A percentile compares a stretch with the other conserved stretches of the same genome.
Conservation (phyloP, 2,329 filamentous ascomycete species). For the Calonectria pseudoturangicola region DNA sequence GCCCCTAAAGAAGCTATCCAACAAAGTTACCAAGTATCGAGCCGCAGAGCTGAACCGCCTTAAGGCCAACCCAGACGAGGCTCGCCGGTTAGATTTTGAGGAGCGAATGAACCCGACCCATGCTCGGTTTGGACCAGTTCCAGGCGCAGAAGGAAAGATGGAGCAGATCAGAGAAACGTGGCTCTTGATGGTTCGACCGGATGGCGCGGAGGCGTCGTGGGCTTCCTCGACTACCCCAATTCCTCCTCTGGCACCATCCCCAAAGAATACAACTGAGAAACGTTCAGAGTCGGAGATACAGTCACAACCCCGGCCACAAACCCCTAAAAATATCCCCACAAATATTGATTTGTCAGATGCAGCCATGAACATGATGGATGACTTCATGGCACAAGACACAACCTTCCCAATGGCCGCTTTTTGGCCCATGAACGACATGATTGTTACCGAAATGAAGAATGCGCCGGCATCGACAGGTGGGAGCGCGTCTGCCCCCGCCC, state of each 20-base stretch:
- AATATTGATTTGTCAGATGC: slow-evolving; percentile 55
- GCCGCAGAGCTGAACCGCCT: slow-evolving; percentile 70
- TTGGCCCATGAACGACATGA: slow-evolving; percentile 52
- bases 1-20: slow-evolving; percentile 72
- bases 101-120: slow-evolving; percentile 67
- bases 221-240: slow-evolving; percentile 38
- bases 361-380: slow-evolving; percentile 55
- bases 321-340: slow-evolving; percentile 44
- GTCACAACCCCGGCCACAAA: slow-evolving; percentile 44
- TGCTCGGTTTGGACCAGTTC: slow-evolving; percentile 68
- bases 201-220: slow-evolving; percentile 46
- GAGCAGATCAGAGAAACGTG: slow-evolving; percentile 70
- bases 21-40: slow-evolving; percentile 71
- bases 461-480: slow-evolving; percentile 7
- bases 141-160: slow-evolving; percentile 67
- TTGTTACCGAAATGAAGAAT: slow-evolving; percentile 48
- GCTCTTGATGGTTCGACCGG: slow-evolving; percentile 68
- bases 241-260: slow-evolving; percentile 24
- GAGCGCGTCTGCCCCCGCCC: background rate
- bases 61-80: slow-evolving; percentile 68
- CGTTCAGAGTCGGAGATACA: slow-evolving; percentile 3
- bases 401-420: slow-evolving; percentile 46
- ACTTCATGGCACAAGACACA: slow-evolving; percentile 44
- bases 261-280: background rate
- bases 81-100: slow-evolving; percentile 68